Evolutionary conservation across 2,329 filamentous ascomycete species (phyloP), one percentile per base, ranked within the genome.

Genomic region (Graphiopsis chlorocephala): DNA sequence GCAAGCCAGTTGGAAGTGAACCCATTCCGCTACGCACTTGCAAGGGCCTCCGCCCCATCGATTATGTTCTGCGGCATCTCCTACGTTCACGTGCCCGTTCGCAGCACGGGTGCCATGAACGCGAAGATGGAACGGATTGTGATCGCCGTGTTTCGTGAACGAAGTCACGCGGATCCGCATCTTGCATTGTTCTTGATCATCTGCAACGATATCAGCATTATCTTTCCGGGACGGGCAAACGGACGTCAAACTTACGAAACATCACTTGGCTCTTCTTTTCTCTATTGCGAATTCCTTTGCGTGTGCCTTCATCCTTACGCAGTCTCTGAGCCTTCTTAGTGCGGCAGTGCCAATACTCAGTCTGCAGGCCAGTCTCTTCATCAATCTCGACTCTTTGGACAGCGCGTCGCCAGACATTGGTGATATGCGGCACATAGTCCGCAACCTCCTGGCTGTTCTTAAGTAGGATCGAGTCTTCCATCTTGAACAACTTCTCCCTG

Each of bases 381-480:
- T 50, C 29, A 17, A 48, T 56, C 15, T 42, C 20, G 17, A 23
- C 33, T 6, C 67, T 62, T 15, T 59, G 62, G 11, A 66, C 66
- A 15, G 64, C 65, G 17, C 68, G 61, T 23, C 62, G 45, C 64
- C 64, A 71, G 14, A 71, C 42, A 55, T 72, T 71, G 47, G 66
- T 68, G 66, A 72, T 67, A 38, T 72, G 71, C 23, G 67, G 66
- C 65, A 69, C 69, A 53, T 71, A 71, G 61, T 71, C 68, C 2
- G 69, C 66, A 29, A 70, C 70, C 31, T 71, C 68, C 61, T 72
- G 71, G 60, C 68, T 71, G 50, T 68, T 63, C 38, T 57, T 56
- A 10, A 71, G 56, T 3, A 71, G 64, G 1, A 71, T 38, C 2
- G 68, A 63, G 53, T 69, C 20, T 29, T 72, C 68, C 25, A 70